Base-by-base conservation (phyloP, 306 rosid species). In the Lathyrus sativus region DNA sequence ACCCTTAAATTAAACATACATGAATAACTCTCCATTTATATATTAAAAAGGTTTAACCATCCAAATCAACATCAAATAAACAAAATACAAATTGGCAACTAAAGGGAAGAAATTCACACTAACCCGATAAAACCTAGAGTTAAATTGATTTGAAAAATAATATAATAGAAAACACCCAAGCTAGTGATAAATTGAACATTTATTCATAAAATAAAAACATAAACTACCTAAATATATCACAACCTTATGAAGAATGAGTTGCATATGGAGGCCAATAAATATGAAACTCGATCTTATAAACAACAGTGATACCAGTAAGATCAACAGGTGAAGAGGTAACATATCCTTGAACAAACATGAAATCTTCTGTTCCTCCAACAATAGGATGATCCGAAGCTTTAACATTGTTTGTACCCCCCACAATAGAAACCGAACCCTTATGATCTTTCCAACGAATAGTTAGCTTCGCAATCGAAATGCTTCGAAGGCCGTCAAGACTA, bases 201-300 rank as follows among this genome's bases (percentile, higher is more conserved):
- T 35, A 35, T 35, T 35, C 2, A 7, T 49, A 17, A 3, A 49
- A 15, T 49, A 31, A 29, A 13, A 13, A 3, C 37, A 57, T 8
- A 28, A n/a, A 14, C 19, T 14, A n/a, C 8, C 1, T 11, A 9
- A 31, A 6, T 4, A 5, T 60, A 3, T 37, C 7, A 58, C 0
- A 9, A 17, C 33, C 11, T 65, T 73, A 81, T 26, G 83, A 76
- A 14, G 66, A 61, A 26, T 24, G 69, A 65, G 78, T 38, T 17
- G 90, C 93, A 78, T 80, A 91, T 9, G 96, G 96, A 66, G 97
- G 97, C 96, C 93, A 91, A 33, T 87, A 91, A 3, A 91, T 82
- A 73, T 87, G 93, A 81, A 87, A 83, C 7, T 73, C 79, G 38
- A 88, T 56, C 90, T 85, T 85, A 75, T 85, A 88, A 49, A 62